phyloP scores from a whole-genome alignment of 2,329 filamentous ascomycete species.

The Fusarium verrucosum region DNA sequence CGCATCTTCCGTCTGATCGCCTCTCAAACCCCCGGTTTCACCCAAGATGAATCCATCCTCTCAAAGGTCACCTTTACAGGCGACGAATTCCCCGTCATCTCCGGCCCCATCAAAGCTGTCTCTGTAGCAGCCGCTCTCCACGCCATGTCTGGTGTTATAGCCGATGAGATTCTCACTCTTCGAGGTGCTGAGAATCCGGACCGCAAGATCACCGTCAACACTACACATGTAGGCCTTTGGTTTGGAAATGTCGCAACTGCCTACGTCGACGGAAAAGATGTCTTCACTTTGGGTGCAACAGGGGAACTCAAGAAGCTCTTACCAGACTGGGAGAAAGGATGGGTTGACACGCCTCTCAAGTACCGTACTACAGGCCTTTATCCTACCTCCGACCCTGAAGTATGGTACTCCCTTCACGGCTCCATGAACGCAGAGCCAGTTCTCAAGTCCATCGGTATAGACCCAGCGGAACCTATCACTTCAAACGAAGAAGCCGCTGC shows the following conservation, averaged over 20 bases:
- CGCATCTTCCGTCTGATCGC: conserved; percentile 16
- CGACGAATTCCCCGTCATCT: neutral
- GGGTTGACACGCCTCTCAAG: conserved; percentile 20
- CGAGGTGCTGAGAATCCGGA: neutral
- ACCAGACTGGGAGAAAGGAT: conserved; percentile 16
- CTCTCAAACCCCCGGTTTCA: conserved; percentile 16
- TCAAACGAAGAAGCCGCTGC: conserved; percentile 43
- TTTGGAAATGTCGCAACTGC: conserved; percentile 22
- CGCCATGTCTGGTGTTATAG: conserved; percentile 17
- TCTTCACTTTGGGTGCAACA: neutral
- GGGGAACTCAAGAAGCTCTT: neutral
- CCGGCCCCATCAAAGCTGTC: conserved; percentile 20
- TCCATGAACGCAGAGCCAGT: conserved; percentile 58
- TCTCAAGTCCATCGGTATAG: conserved; percentile 56
- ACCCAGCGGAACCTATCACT: neutral
- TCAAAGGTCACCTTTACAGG: conserved; percentile 12
- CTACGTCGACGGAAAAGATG: conserved; percentile 4
- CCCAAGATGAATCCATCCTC: conserved; percentile 4
- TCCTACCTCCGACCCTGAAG: conserved; percentile 55
- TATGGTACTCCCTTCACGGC: conserved; percentile 62
- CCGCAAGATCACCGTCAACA: conserved; percentile 8
- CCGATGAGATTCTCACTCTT: conserved; percentile 13
- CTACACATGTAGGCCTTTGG: conserved; percentile 8
- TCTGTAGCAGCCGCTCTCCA: conserved; percentile 10
- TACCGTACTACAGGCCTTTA: conserved; percentile 51